phyloP scores from a whole-genome alignment of 2,329 filamentous ascomycete species.

The Aphanoascus verrucosus region DNA sequence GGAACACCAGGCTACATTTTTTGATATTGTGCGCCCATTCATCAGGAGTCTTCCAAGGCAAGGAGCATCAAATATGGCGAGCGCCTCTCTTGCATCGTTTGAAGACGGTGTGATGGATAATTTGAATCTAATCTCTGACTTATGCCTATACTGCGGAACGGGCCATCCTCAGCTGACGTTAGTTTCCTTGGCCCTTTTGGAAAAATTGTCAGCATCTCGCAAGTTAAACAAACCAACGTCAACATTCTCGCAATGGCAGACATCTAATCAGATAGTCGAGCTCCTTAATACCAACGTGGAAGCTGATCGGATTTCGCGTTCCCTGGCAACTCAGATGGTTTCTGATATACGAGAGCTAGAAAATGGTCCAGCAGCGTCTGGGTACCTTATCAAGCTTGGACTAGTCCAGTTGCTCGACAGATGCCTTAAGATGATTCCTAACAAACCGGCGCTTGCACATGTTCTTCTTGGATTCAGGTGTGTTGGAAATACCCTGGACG shows the following conservation, averaged over 20 bases:
- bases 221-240: conserved; percentile 65
- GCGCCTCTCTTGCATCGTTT: conserved; percentile 71
- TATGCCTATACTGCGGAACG: conserved; percentile 78
- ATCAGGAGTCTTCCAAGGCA: conserved; percentile 56
- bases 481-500: conserved; percentile 55
- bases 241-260: conserved; percentile 50
- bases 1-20: conserved; percentile 80
- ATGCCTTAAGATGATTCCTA: conserved; percentile 63
- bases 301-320: conserved; percentile 65
- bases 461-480: conserved; percentile 80
- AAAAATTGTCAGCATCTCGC: conserved; percentile 73
- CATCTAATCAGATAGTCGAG: conserved; percentile 75
- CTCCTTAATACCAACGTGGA: conserved; percentile 75
- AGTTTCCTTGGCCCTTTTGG: conserved; percentile 67
- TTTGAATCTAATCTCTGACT: conserved; percentile 63
- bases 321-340: conserved; percentile 58
- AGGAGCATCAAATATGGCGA: conserved; percentile 54
- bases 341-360: conserved; percentile 60
- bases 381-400: conserved; percentile 71
- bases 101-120: conserved; percentile 83
- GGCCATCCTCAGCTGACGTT: conserved; percentile 72
- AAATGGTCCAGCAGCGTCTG: conserved; percentile 55
- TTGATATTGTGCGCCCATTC: conserved; percentile 73
- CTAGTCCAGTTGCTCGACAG: conserved; percentile 77
- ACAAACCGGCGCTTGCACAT: conserved; percentile 79